Percentiles rank a stretch among this genome's conserved stretches.
phyloP scores from a whole-genome alignment of 148 eudicot species.

The Heliosperma pusillum region DNA sequence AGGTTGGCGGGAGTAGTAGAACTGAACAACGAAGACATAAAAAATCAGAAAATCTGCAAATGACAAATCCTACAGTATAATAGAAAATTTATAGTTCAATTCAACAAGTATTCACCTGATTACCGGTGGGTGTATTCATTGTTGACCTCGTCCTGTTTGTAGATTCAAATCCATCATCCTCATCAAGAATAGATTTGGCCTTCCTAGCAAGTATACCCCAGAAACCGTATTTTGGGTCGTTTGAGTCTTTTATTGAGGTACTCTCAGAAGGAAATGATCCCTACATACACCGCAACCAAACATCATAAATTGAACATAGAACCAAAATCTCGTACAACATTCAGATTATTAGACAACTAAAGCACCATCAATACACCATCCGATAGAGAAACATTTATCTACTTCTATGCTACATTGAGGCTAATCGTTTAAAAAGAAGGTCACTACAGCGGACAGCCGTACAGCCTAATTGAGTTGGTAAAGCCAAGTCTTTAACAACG shows the following conservation, averaged over 20 bases:
- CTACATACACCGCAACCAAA: constrained; percentile 27
- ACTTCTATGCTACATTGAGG: not conserved
- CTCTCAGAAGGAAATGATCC: constrained; percentile 45
- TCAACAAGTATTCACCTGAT: constrained; percentile 38
- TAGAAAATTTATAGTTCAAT: not conserved
- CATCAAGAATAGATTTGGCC: constrained; percentile 79
- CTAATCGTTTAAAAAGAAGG: not conserved
- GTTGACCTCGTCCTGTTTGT: constrained; percentile 22
- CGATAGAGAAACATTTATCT: not conserved
- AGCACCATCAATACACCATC: not conserved
- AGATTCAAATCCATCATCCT: constrained; percentile 41
- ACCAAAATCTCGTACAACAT: not conserved
- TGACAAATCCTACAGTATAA: not conserved
- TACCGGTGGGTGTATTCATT: constrained; percentile 25
- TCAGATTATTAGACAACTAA: not conserved
- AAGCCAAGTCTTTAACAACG: not conserved
- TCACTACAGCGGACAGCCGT: not conserved
- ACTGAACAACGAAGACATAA: constrained; percentile 23
- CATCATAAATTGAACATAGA: not conserved
- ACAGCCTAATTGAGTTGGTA: not conserved
- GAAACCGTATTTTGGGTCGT: constrained; percentile 57
- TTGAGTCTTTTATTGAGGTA: constrained; percentile 37
- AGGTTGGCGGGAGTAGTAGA: constrained; percentile 37
- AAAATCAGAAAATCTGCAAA: not conserved
- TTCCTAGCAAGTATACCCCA: constrained; percentile 89